phyloP scores from a whole-genome alignment of 192 early-diverging fungal genomes.

The Paraglomus occultum region DNA sequence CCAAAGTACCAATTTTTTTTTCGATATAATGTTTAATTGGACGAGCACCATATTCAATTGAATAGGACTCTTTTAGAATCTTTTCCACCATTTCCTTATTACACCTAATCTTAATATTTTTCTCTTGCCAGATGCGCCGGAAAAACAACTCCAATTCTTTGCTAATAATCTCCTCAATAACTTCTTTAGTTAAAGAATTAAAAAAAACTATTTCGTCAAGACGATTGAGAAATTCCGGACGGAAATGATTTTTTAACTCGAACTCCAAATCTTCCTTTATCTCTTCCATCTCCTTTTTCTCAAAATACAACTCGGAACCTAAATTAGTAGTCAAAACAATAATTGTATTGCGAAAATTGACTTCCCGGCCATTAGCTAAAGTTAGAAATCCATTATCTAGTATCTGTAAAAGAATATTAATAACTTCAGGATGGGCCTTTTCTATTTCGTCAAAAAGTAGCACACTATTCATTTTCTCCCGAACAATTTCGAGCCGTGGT shows the following conservation, averaged over 20 bases:
- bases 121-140: neutral
- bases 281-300: conserved; percentile 70
- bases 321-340: conserved; percentile 81
- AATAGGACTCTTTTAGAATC: conserved; percentile 77
- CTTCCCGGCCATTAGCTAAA: conserved; percentile 80
- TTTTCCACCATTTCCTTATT: conserved; percentile 39
- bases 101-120: neutral
- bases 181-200: conserved; percentile 19
- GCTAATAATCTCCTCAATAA: neutral
- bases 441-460: conserved; percentile 98
- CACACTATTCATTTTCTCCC: conserved; percentile 86
- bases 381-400: conserved; percentile 93
- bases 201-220: conserved; percentile 94
- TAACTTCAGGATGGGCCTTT: conserved; percentile 86
- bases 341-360: conserved; percentile 94
- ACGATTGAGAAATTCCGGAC: conserved; percentile 94
- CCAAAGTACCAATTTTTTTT: conserved; percentile 76
- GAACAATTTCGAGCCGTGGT: conserved; percentile 89
- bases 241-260: too few relatives aligned
- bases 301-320: conserved; percentile 52
- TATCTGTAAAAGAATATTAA: conserved; percentile 75
- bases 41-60: conserved; percentile 93
- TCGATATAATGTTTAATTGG: conserved; percentile 89
- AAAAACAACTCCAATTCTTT: conserved; percentile 5
- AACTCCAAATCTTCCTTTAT: conserved; percentile 21